Conservation (phyloP, 2,329 filamentous ascomycete species). For the Aspergillus unguis region DNA sequence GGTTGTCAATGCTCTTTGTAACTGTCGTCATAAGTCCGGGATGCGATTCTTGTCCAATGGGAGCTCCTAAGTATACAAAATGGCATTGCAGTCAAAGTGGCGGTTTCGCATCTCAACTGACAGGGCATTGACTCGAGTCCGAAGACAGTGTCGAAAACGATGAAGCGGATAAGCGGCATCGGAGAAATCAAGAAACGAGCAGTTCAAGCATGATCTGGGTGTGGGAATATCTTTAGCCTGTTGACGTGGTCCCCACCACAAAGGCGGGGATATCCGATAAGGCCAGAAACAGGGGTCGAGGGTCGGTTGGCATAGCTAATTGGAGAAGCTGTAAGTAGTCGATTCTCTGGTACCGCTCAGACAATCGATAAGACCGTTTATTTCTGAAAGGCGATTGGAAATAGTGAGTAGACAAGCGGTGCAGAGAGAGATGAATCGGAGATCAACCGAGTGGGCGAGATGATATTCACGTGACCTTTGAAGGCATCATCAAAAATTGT, state of each 20-base stretch:
- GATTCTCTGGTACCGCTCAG: too few species aligned
- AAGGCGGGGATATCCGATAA: neutral
- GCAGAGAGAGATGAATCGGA: neutral
- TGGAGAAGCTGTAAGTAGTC: too few species aligned
- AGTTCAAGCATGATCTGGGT: neutral
- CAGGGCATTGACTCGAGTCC: neutral
- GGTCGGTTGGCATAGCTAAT: too few species aligned
- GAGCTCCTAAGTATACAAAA: neutral
- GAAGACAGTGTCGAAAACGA: neutral
- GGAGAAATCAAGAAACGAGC: neutral
- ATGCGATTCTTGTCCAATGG: neutral
- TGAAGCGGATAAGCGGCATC: neutral
- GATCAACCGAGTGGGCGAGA: neutral
- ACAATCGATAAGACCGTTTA: too few species aligned
- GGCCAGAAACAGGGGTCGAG: neutral
- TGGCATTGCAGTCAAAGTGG: neutral
- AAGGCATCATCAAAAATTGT: too few species aligned
- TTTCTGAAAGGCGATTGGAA: too few species aligned
- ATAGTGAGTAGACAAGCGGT: too few species aligned
- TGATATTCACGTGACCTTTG: too few species aligned
- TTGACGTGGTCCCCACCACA: neutral
- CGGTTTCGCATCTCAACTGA: neutral
- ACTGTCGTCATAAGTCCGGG: neutral
- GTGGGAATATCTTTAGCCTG: conserved; percentile 1
- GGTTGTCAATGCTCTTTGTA: neutral